phyloP scores from a whole-genome alignment of 306 rosid genomes.

The Malus sylvestris region DNA sequence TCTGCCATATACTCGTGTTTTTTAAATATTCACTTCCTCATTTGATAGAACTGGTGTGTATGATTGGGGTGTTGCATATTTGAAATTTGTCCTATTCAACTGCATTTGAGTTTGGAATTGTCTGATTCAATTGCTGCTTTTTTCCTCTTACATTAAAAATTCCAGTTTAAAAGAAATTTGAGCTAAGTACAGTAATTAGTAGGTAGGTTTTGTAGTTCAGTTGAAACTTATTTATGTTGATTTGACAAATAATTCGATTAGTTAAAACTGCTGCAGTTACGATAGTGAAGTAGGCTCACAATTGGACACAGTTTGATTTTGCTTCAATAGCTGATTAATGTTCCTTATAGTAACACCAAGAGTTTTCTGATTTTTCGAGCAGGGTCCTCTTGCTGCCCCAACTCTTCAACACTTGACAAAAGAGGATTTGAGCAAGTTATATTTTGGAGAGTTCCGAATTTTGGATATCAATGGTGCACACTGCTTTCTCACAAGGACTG shows the following conservation, averaged over 20 bases:
- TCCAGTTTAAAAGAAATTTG: not conserved
- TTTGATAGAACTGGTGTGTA: not conserved
- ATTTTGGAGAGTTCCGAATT: constrained; percentile 69
- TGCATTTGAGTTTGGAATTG: not conserved
- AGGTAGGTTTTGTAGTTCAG: not conserved
- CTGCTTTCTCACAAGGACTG: constrained; percentile 89
- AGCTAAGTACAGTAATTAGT: not conserved
- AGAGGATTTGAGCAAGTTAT: constrained; percentile 79
- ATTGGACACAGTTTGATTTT: not conserved
- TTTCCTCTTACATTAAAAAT: not conserved
- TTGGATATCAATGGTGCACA: constrained; percentile 73
- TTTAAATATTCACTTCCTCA: not conserved
- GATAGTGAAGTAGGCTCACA: not conserved
- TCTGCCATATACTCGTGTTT: not conserved
- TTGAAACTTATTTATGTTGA: not conserved
- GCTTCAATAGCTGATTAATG: constrained; percentile 8
- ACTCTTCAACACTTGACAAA: constrained; percentile 83
- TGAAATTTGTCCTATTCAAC: not conserved
- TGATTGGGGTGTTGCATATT: not conserved
- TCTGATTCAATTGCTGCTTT: not conserved
- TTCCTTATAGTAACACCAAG: not conserved
- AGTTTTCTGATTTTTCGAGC: constrained; percentile 18
- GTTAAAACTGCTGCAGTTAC: not conserved
- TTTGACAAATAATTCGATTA: not conserved
- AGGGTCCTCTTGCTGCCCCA: constrained; percentile 97